Conservation (phyloP, 257 asterid genomes). For the Solanum lycopersicoides region DNA sequence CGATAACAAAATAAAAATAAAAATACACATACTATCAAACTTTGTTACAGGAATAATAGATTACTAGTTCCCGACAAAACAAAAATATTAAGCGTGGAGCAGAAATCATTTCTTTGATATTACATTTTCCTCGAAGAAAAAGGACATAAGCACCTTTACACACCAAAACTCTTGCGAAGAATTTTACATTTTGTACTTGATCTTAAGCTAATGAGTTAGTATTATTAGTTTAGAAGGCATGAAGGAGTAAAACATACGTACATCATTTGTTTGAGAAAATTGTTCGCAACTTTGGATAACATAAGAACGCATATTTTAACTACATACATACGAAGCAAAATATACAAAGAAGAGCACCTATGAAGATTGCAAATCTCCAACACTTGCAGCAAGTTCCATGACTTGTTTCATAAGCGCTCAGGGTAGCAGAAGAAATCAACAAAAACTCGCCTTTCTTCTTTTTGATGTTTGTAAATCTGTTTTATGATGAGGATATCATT, state of each 20-base stretch:
- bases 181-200: background rate
- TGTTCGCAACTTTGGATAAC: background rate
- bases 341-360: constrained; percentile 2
- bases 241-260: background rate
- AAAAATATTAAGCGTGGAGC: background rate
- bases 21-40: background rate
- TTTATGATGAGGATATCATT: background rate
- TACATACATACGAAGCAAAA: background rate
- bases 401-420: constrained; percentile 82
- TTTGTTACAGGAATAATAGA: background rate
- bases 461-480: constrained; percentile 90
- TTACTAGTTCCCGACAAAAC: too few relatives aligned
- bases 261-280: background rate
- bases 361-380: constrained; percentile 75
- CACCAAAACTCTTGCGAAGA: background rate
- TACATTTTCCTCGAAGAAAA: too few relatives aligned
- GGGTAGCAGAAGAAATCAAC: constrained; percentile 98
- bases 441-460: constrained; percentile 83
- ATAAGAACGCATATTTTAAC: background rate
- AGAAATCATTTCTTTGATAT: background rate
- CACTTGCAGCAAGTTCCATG: constrained; percentile 86
- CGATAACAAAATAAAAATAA: background rate
- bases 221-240: background rate
- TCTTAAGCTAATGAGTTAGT: background rate
- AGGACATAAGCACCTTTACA: too few relatives aligned